These are phyloP conservation scores for Aspergillus kassunensis DNA, from an alignment of 495 filamentous ascomycete genomes.

Conservation along the genomic window DNA sequence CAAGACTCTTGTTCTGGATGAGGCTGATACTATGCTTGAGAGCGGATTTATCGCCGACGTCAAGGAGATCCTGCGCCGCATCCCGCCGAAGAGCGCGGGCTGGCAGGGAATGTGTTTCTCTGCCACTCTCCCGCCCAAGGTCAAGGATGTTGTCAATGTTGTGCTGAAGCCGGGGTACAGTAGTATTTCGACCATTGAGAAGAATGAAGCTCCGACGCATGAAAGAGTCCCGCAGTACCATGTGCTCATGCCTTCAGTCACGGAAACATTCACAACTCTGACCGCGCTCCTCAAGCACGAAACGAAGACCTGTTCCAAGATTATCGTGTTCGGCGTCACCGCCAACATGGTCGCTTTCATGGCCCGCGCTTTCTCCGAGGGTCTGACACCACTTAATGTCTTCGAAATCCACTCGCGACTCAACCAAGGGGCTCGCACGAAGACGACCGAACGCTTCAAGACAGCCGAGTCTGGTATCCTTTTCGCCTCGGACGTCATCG, in stretches of 20 bases:
- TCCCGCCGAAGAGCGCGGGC: constrained; percentile 53
- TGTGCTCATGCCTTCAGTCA: constrained; percentile 50
- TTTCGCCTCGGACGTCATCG: constrained; percentile 67
- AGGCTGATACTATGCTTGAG: constrained; percentile 67
- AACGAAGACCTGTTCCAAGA: constrained; percentile 49
- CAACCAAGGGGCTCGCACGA: constrained; percentile 52
- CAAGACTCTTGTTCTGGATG: constrained; percentile 60
- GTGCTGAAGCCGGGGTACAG: constrained; percentile 54
- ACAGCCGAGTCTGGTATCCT: constrained; percentile 50
- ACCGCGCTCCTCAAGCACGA: constrained; percentile 45
- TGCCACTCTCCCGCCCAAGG: constrained; percentile 61
- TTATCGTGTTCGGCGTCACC: constrained; percentile 66
- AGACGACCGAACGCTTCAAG: constrained; percentile 58
- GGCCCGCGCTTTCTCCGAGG: constrained; percentile 42
- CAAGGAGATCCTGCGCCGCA: constrained; percentile 11
- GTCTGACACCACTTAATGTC: constrained; percentile 42
- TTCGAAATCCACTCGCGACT: constrained; percentile 61
- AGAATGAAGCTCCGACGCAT: constrained; percentile 57
- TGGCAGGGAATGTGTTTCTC: constrained; percentile 73
- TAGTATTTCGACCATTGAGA: constrained; percentile 58
- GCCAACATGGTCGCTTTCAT: constrained; percentile 59
- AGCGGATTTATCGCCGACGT: constrained; percentile 41
- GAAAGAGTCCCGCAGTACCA: constrained; percentile 59
- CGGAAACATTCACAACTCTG: constrained; percentile 50
- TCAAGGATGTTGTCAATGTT: constrained; percentile 55